phyloP scores from a whole-genome alignment of 176 grass and related monocot genomes.

The Microstegium vimineum region DNA sequence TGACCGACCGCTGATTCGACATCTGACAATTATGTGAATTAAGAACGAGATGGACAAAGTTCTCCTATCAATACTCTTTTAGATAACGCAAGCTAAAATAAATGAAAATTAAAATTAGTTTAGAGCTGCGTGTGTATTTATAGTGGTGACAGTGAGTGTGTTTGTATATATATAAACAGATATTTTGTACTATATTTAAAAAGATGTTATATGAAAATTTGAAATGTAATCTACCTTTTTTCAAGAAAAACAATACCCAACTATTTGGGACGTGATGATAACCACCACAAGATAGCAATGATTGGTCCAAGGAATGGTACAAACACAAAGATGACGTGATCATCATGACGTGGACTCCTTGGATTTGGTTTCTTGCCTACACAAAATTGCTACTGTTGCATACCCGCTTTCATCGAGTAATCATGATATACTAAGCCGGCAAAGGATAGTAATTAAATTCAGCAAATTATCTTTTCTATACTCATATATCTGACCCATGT shows the following conservation, averaged over 20 bases:
- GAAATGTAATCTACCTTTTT: neutral
- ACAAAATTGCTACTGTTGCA: neutral
- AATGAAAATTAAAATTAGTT: neutral
- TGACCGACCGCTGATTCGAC: no score
- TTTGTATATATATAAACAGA: no score
- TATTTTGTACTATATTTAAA: no score
- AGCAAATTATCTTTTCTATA: neutral
- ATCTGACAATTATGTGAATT: no score
- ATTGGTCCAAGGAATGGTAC: conserved; percentile 25
- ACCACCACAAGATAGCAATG: conserved; percentile 2
- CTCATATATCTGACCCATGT: neutral
- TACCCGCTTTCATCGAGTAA: neutral
- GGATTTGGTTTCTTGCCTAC: neutral
- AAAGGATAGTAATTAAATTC: neutral
- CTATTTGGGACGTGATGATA: neutral
- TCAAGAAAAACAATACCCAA: neutral
- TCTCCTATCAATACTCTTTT: neutral
- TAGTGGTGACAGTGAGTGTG: neutral
- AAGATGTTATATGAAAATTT: no score
- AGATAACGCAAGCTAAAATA: neutral
- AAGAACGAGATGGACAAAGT: neutral
- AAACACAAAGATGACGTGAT: conserved; percentile 31
- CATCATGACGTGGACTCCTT: conserved; percentile 1
- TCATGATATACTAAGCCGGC: neutral
- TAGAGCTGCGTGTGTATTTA: neutral